Base-by-base conservation (phyloP, 768 basidiomycete genomes). In the Russula earlei region DNA sequence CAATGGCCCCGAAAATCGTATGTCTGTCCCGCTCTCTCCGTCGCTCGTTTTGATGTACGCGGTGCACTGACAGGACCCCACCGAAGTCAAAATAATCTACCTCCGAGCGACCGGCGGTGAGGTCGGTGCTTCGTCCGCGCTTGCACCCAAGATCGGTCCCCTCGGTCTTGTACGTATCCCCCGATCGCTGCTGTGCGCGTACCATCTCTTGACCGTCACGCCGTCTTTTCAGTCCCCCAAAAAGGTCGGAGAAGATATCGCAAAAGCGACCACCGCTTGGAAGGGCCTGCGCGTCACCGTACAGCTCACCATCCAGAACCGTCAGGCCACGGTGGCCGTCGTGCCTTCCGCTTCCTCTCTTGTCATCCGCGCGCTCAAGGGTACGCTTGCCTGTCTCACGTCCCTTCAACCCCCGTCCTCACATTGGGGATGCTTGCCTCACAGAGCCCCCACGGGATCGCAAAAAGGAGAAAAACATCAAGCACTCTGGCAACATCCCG, bases 381-480 rank as follows among this genome's bases (percentile, higher is more conserved):
- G 92, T 94, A 59, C 62, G 78, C 72, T 45, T 5, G n/a, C 48
- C 22, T 14, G 2, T 12, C 7, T 31, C n/a, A 1, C 5, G n/a
- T 42, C 17, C 14, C 8, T 40, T 42, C 2, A n/a, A 20, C 2
- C 17, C 25, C n/a, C 3, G n/a, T n/a, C 17, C 19, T 58, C 20
- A 7, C 8, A 34, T 34, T 34, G 17, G 37, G 5, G 0, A 14
- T 17, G 17, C 9, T 5, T 19, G 1, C 50, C 25, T 9, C 45
- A 25, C 70, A 95, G 95, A 98, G 79, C 93, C 96, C 62, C 92
- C 93, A 65, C 91, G 96, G 67, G 96, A 99, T 77, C 87, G 96
- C 63, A 99, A 99, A 76, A 99, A 99, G 84, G 95, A 99, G 82
- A 99, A 99, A 81, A 99, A 98, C 81, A 96, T 99, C 78, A 97